A percentile compares a stretch with the other conserved stretches of the same genome.
Conservation (phyloP, 495 filamentous ascomycete genomes). For the Daldinia childiae region DNA sequence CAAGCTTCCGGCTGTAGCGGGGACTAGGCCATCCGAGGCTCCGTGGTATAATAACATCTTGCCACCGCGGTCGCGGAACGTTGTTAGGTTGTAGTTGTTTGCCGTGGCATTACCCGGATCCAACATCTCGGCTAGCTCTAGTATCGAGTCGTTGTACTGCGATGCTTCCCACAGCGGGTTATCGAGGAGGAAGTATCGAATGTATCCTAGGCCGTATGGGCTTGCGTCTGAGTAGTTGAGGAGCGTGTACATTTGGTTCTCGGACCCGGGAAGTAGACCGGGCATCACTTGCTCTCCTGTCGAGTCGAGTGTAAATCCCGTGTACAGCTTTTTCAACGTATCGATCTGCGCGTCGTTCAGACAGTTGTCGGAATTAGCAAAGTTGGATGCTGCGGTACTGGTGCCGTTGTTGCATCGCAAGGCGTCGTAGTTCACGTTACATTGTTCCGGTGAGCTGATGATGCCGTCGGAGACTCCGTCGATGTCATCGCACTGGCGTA, state of each 20-base stretch:
- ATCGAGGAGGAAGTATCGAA: slow-evolving; percentile 56
- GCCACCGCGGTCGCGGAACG: slow-evolving; percentile 59
- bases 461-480: slow-evolving; percentile 73
- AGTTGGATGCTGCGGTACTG: slow-evolving; percentile 31
- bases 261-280: slow-evolving; percentile 54
- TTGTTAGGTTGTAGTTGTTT: slow-evolving; percentile 57
- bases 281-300: slow-evolving; percentile 67
- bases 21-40: slow-evolving; percentile 58
- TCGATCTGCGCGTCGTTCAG: slow-evolving; percentile 65
- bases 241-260: slow-evolving; percentile 52
- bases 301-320: slow-evolving; percentile 55
- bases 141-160: slow-evolving; percentile 51
- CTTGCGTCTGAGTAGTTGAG: slow-evolving; percentile 49
- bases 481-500: slow-evolving; percentile 70
- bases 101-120: slow-evolving; percentile 61
- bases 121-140: slow-evolving; percentile 49
- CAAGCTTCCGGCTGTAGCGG: slow-evolving; percentile 51
- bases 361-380: slow-evolving; percentile 54
- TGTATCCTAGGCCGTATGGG: slow-evolving; percentile 54
- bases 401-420: slow-evolving; percentile 59
- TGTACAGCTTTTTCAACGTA: slow-evolving; percentile 64
- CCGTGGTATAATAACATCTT: slow-evolving; percentile 68
- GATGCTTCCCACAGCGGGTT: slow-evolving; percentile 51
- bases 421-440: slow-evolving; percentile 61
- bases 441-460: slow-evolving; percentile 68